These are phyloP conservation scores for Arthroderma sp. DNA, from an alignment of 2,329 filamentous ascomycete genomes.

Conservation along the genomic window DNA sequence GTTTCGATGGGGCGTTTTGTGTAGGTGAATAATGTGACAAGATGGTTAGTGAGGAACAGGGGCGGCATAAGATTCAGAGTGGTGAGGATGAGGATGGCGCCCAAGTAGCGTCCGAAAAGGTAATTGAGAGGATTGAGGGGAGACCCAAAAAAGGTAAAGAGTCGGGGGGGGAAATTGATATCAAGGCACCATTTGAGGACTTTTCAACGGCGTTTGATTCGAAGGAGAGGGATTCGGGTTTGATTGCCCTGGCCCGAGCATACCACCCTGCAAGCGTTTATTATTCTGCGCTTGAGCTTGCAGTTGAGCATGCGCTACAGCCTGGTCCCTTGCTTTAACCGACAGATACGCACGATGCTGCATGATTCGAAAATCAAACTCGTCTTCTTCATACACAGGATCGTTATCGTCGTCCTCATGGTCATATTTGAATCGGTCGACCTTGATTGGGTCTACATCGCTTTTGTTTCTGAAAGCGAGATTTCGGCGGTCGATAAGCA, in stretches of 20 bases:
- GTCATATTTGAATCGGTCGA: constrained; percentile 76
- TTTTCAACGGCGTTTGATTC: constrained; percentile 14
- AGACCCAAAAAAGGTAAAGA: constrained; percentile 10
- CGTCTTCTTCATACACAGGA: constrained; percentile 62
- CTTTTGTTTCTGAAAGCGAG: constrained; percentile 42
- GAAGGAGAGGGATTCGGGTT: constrained; percentile 1
- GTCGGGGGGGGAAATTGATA: constrained; percentile 7
- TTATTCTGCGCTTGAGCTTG: constrained; percentile 20
- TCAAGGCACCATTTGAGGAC: constrained; percentile 10
- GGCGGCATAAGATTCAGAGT: no score
- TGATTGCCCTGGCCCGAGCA: constrained; percentile 7
- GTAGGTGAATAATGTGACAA: no score
- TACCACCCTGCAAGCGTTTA: constrained; percentile 25
- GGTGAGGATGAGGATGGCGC: no score
- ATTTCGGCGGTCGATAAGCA: constrained; percentile 78
- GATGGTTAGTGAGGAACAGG: no score
- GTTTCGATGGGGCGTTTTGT: no score
- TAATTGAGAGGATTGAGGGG: constrained; percentile 19
- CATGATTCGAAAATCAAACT: constrained; percentile 45
- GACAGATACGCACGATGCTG: constrained; percentile 41
- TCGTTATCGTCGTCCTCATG: constrained; percentile 61
- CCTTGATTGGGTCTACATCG: constrained; percentile 34
- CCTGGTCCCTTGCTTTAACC: constrained; percentile 27
- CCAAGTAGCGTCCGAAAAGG: constrained; percentile 9
- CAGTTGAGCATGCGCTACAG: constrained; percentile 29